Evolutionary conservation across 768 basidiomycete genomes (phyloP).

Genomic region (Suillus fuscotomentosus): DNA sequence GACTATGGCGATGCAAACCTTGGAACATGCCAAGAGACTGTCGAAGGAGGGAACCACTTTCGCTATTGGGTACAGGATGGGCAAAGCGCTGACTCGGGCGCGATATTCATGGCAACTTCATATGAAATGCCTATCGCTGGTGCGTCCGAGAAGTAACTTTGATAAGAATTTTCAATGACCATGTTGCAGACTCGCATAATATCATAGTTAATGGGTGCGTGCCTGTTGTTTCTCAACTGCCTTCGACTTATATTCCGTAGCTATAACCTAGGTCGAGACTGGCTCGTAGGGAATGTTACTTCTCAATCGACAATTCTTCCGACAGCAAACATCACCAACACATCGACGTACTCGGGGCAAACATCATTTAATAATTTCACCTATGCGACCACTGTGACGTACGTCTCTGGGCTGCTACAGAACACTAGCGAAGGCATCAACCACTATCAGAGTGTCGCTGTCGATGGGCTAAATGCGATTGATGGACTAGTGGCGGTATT

Average conservation of each 20-base stretch:
- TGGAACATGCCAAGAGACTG: constrained; percentile 85
- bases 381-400: constrained; percentile 67
- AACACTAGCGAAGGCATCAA: constrained; percentile 73
- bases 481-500: constrained; percentile 86
- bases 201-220: constrained; percentile 69
- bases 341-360: constrained; percentile 57
- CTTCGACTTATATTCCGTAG: constrained; percentile 24
- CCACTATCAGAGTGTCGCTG: constrained; percentile 55
- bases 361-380: constrained; percentile 67
- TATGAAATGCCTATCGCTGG: constrained; percentile 67
- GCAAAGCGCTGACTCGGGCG: constrained; percentile 57
- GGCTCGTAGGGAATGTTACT: constrained; percentile 84
- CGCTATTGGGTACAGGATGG: constrained; percentile 89
- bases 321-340: constrained; percentile 37
- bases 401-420: constrained; percentile 66
- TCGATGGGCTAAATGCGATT: constrained; percentile 54
- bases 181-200: constrained; percentile 53
- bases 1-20: constrained; percentile 77
- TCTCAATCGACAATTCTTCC: constrained; percentile 30
- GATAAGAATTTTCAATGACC: neutral
- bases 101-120: constrained; percentile 73
- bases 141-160: constrained; percentile 25
- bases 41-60: constrained; percentile 85
- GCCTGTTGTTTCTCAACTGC: neutral
- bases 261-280: constrained; percentile 83